Conservation (phyloP, 306 rosid genomes). For the Castanopsis chinensis region DNA sequence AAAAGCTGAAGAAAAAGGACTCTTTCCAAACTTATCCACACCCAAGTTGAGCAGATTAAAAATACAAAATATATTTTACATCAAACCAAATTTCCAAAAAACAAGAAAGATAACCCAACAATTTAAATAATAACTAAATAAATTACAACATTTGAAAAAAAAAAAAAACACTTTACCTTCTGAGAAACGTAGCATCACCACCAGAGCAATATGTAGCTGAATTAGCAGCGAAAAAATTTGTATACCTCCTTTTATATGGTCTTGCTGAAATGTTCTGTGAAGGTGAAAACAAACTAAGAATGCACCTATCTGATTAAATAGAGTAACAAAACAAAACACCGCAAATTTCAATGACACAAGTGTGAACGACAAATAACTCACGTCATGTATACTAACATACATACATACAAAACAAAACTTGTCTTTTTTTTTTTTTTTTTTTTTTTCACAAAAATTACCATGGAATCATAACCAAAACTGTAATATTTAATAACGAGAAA, state of each 20-base stretch:
- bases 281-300: neutral
- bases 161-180: neutral
- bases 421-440: neutral
- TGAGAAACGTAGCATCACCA: neutral
- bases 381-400: conserved; percentile 10
- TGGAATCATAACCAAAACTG: conserved; percentile 9
- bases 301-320: conserved; percentile 3
- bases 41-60: conserved; percentile 6
- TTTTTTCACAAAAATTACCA: conserved; percentile 13
- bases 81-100: neutral
- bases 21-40: conserved; percentile 13
- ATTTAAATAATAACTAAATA: neutral
- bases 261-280: neutral
- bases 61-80: neutral
- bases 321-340: conserved; percentile 1
- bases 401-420: conserved; percentile 15
- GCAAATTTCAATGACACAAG: conserved; percentile 28
- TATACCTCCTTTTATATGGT: neutral
- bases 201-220: conserved; percentile 18
- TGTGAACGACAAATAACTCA: conserved; percentile 32
- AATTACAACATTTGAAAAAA: neutral
- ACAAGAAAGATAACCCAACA: neutral
- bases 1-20: conserved; percentile 24
- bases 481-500: conserved; percentile 21
- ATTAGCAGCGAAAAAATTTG: neutral